Conservation (phyloP, 768 basidiomycete species). For the Macrolepiota dolichaula region DNA sequence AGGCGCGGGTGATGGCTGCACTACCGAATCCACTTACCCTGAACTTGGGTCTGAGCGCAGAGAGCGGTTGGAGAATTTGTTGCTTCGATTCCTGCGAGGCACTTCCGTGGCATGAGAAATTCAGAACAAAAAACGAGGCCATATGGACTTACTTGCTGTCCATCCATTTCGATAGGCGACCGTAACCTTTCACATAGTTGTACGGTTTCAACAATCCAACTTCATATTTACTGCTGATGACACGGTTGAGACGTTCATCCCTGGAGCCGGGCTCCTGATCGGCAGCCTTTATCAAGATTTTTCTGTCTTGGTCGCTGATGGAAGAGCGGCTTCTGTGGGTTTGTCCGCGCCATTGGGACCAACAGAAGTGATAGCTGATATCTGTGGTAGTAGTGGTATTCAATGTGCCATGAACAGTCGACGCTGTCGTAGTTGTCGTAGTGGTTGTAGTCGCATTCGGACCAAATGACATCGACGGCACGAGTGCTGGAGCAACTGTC, state of each 20-base stretch:
- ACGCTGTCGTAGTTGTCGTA: slow-evolving; percentile 12
- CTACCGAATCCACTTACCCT: slow-evolving; percentile 43
- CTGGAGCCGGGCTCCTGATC: slow-evolving; percentile 91
- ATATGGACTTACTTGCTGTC: slow-evolving; percentile 66
- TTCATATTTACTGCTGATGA: slow-evolving; percentile 96
- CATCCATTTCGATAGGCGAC: slow-evolving; percentile 91
- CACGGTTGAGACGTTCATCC: slow-evolving; percentile 84
- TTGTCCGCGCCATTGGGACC: slow-evolving; percentile 13
- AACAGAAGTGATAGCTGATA: slow-evolving; percentile 14
- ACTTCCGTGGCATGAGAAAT: slow-evolving; percentile 32
- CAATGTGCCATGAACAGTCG: slow-evolving; percentile 12
- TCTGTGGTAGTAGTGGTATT: slow-evolving; percentile 10
- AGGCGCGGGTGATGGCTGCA: slow-evolving; percentile 6
- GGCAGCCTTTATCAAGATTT: slow-evolving; percentile 86
- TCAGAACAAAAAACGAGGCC: not conserved
- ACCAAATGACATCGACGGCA: slow-evolving; percentile 36
- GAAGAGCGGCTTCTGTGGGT: slow-evolving; percentile 49
- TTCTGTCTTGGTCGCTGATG: slow-evolving; percentile 79
- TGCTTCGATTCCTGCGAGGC: slow-evolving; percentile 90
- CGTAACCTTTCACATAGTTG: slow-evolving; percentile 96
- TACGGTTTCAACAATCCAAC: slow-evolving; percentile 93
- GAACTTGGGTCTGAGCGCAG: slow-evolving; percentile 82
- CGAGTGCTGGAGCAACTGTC: slow-evolving; percentile 45
- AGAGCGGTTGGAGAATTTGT: slow-evolving; percentile 86
- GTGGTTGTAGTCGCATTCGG: slow-evolving; percentile 12